Percentiles rank a stretch among this genome's conserved stretches.
Evolutionary conservation across 2,329 filamentous ascomycete species (phyloP).

Genomic region (Calonectria pteridis): DNA sequence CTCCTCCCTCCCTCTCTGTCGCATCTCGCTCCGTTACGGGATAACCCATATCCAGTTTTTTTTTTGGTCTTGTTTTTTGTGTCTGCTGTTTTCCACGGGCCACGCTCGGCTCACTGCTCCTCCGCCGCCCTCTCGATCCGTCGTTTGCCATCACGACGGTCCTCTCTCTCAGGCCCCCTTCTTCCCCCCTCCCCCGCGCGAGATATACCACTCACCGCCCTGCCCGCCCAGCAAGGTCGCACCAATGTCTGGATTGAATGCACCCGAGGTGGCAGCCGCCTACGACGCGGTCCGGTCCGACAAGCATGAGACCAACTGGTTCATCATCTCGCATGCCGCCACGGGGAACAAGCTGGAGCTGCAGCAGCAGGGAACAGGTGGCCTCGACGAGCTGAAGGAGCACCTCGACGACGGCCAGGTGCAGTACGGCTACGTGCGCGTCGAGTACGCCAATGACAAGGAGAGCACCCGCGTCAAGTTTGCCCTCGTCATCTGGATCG

Average conservation of each 20-base stretch:
- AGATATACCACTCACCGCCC: not conserved
- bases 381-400: constrained; percentile 68
- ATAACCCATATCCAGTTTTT: constrained; percentile 7
- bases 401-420: constrained; percentile 70
- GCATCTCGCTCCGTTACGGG: constrained; percentile 8
- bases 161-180: not conserved
- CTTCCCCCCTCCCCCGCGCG: not conserved
- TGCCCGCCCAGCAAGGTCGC: not conserved
- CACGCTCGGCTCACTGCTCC: not conserved
- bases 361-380: constrained; percentile 69
- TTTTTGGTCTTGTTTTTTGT: not conserved
- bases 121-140: constrained; percentile 4
- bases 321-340: constrained; percentile 72
- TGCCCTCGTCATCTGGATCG: constrained; percentile 76
- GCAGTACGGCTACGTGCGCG: constrained; percentile 74
- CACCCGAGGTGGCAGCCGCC: constrained; percentile 71
- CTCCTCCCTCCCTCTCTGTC: not conserved
- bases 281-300: constrained; percentile 77
- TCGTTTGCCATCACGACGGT: constrained; percentile 4
- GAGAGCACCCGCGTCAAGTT: constrained; percentile 79
- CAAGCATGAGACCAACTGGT: constrained; percentile 75
- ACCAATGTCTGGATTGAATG: constrained; percentile 67
- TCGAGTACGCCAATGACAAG: constrained; percentile 79
- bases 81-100: not conserved
- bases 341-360: constrained; percentile 69